Base-by-base conservation (phyloP, 768 basidiomycete genomes). In the Psilocybe tampanensis region DNA sequence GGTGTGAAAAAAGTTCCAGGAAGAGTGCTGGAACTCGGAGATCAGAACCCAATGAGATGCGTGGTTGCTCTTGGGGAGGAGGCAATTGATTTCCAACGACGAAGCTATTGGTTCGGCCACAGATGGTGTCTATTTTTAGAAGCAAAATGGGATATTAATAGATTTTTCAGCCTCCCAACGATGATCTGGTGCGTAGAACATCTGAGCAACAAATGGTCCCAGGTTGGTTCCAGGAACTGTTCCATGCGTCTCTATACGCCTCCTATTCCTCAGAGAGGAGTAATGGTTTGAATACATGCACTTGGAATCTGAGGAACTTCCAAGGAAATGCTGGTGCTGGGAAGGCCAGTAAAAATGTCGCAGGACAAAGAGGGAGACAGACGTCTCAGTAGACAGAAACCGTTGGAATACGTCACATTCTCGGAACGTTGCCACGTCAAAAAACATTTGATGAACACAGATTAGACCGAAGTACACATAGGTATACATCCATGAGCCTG, bases 301-400 rank as follows among this genome's bases (percentile, higher is more conserved):
- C n/a, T n/a, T n/a, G n/a, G n/a, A n/a, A n/a, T n/a, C n/a, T n/a
- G n/a, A n/a, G n/a, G n/a, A n/a, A 29, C 29, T 29, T 4, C 29
- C 4, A 29, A 29, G 29, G 29, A 12, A 32, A 15, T 5, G 23
- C 29, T 18, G 19, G 29, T 32, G 26, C 7, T 24, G 21, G 44
- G 29, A 33, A 15, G n/a, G n/a, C n/a, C n/a, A 18, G 2, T 8
- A 48, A 24, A 32, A 32, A 7, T 15, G 18, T 32, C 26, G 24
- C 15, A 39, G 12, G 36, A 8, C 3, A 3, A 3, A 39, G 3
- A 39, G n/a, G n/a, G 4, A n/a, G 36, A 39, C 36, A 39, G 36
- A 19, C 26, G 47, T 48, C n/a, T n/a, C n/a, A n/a, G n/a, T 48
- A 33, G 47, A 48, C 47, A 48, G 47, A 48, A 48, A 48, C 47